phyloP scores from a whole-genome alignment of 2,329 filamentous ascomycete species.

The Neofusicoccum cordaticola region DNA sequence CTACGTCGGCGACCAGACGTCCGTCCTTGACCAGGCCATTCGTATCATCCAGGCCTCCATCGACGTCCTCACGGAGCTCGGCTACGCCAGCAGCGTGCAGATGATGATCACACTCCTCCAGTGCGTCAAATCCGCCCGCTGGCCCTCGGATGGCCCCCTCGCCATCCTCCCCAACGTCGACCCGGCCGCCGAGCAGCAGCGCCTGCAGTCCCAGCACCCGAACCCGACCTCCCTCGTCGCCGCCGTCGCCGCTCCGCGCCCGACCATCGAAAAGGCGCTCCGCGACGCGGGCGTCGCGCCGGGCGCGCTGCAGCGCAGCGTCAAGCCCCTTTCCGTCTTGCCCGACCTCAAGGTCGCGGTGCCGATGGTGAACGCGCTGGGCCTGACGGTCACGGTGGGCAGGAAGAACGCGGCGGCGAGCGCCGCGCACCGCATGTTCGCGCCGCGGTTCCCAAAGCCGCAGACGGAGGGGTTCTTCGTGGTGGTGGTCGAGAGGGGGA shows the following conservation, averaged over 20 bases:
- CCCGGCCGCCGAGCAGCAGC: conserved; percentile 36
- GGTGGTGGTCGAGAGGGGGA: conserved; percentile 64
- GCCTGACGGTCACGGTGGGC: conserved; percentile 61
- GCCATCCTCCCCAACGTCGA: conserved; percentile 76
- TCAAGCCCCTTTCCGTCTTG: conserved; percentile 62
- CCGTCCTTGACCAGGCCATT: conserved; percentile 89
- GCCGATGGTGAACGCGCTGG: conserved; percentile 58
- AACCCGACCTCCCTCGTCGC: conserved; percentile 38
- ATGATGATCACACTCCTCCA: conserved; percentile 85
- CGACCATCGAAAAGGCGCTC: conserved; percentile 35
- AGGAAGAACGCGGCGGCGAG: conserved; percentile 64
- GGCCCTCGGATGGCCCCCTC: conserved; percentile 78
- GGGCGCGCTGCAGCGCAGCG: conserved; percentile 48
- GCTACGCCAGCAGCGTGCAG: conserved; percentile 71
- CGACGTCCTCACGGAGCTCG: conserved; percentile 89
- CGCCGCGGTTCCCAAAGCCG: conserved; percentile 87
- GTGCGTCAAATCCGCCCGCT: conserved; percentile 87
- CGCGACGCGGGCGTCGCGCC: conserved; percentile 52
- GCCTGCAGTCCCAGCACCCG: conserved; percentile 42
- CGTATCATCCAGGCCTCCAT: conserved; percentile 95
- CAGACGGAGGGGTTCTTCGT: conserved; percentile 95
- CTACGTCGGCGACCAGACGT: conserved; percentile 90
- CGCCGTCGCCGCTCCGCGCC: conserved; percentile 27
- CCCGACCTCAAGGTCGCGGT: conserved; percentile 67
- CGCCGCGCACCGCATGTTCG: conserved; percentile 72